These are phyloP conservation scores for Hyparrhenia diplandra DNA, from an alignment of 176 grass and related monocot genomes.

Conservation along the genomic window DNA sequence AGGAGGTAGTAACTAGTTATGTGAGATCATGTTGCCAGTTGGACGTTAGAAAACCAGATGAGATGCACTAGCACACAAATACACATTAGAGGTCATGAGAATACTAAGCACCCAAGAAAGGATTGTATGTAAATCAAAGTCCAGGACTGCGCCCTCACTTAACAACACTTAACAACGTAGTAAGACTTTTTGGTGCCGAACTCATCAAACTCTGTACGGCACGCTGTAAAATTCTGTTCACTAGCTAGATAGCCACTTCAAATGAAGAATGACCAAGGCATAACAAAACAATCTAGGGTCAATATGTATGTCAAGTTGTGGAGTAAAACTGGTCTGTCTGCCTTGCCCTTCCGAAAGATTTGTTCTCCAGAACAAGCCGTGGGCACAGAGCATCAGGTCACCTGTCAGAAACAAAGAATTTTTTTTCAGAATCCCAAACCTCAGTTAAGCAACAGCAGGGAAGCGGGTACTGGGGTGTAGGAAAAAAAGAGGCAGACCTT, in stretches of 20 bases:
- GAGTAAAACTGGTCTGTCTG: slow-evolving; percentile 16
- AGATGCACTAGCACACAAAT: neutral
- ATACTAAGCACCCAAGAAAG: neutral
- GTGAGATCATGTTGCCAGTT: neutral
- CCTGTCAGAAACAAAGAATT: slow-evolving; percentile 32
- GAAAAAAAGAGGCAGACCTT: slow-evolving; percentile 28
- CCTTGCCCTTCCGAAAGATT: slow-evolving; percentile 23
- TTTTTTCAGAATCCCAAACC: neutral
- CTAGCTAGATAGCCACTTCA: neutral
- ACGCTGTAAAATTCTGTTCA: neutral
- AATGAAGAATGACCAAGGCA: slow-evolving; percentile 8
- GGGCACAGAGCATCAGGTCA: slow-evolving; percentile 4
- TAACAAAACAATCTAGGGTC: slow-evolving; percentile 40
- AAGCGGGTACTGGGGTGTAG: neutral
- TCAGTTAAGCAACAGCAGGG: neutral
- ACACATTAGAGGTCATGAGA: neutral
- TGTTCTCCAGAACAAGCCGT: slow-evolving; percentile 7
- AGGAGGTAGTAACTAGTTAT: neutral
- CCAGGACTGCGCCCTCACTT: neutral
- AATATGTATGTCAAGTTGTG: slow-evolving; percentile 23
- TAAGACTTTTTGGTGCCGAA: neutral
- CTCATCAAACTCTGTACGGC: neutral
- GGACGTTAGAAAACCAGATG: neutral
- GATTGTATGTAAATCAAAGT: neutral
- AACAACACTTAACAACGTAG: neutral